Percentiles rank a stretch among this genome's conserved stretches.
Evolutionary conservation across 2,329 filamentous ascomycete species (phyloP).

Genomic region (Neopestalotiopsis sp.): DNA sequence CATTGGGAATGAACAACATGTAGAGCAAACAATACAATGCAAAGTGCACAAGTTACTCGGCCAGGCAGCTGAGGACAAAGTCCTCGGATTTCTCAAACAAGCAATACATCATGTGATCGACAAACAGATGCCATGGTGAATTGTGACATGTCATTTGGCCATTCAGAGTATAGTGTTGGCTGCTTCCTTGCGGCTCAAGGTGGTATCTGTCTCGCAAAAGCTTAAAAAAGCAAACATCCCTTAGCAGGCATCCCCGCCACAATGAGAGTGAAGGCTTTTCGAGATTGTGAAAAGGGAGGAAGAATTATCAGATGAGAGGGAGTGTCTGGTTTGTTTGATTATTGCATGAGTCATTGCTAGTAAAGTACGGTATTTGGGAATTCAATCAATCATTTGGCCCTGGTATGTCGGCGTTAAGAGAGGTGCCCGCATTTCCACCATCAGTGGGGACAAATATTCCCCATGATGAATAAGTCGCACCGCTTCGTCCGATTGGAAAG

Average conservation of each 20-base stretch:
- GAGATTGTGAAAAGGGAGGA: background rate
- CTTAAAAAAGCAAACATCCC: background rate
- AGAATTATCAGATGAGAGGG: background rate
- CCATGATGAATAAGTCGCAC: conserved; percentile 7
- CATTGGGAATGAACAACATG: background rate
- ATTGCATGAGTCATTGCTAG: background rate
- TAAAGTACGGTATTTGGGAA: background rate
- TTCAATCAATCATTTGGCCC: background rate
- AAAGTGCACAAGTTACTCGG: background rate
- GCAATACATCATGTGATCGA: background rate
- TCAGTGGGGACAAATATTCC: conserved; percentile 7
- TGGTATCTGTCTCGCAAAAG: background rate
- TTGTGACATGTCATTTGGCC: background rate
- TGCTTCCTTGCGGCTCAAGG: background rate
- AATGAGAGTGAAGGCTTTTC: background rate
- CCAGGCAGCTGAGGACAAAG: background rate
- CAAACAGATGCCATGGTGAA: too few species aligned
- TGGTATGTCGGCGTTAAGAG: background rate
- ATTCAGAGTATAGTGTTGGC: background rate
- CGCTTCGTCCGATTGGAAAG: background rate
- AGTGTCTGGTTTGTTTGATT: background rate
- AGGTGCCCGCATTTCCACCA: background rate
- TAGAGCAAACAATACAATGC: background rate
- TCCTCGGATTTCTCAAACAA: background rate
- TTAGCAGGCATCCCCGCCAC: background rate